These are phyloP conservation scores for Papiliotrema fonsecae DNA, from an alignment of 1,284 basidiomycete species.

Conservation along the genomic window DNA sequence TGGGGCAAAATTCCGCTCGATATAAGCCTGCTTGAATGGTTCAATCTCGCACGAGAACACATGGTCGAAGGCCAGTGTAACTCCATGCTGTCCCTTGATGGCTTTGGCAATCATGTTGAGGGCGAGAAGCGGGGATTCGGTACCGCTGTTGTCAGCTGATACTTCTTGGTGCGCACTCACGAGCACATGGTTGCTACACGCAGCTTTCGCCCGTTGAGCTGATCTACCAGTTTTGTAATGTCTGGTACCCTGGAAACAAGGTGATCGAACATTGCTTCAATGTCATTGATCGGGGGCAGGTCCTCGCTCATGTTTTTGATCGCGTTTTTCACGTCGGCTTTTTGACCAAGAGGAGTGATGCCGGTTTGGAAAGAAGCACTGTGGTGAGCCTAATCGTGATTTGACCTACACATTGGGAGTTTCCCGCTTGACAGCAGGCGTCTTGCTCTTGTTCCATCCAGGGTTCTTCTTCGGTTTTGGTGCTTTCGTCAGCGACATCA, in stretches of 20 bases:
- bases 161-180: conserved; percentile 22
- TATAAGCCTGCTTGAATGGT: conserved; percentile 97
- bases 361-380: conserved; percentile 27
- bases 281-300: conserved; percentile 72
- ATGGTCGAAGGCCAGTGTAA: conserved; percentile 73
- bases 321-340: conserved; percentile 19
- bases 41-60: conserved; percentile 98
- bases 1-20: conserved; percentile 79
- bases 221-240: conserved; percentile 57
- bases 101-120: conserved; percentile 73
- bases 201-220: conserved; percentile 72
- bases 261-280: conserved; percentile 79
- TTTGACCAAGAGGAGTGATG: conserved; percentile 22
- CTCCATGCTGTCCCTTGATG: conserved; percentile 63
- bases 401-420: not conserved
- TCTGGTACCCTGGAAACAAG: conserved; percentile 50
- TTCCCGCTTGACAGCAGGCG: conserved; percentile 1
- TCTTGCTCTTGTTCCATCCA: conserved; percentile 20
- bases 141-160: conserved; percentile 60
- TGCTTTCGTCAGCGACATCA: conserved; percentile 12
- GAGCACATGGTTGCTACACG: conserved; percentile 93
- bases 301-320: conserved; percentile 37
- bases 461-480: conserved; percentile 20
- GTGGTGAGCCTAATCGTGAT: not conserved
- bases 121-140: conserved; percentile 88